Evolutionary conservation across 2,329 filamentous ascomycete genomes (phyloP).

Genomic region (Coniochaeta sp.): DNA sequence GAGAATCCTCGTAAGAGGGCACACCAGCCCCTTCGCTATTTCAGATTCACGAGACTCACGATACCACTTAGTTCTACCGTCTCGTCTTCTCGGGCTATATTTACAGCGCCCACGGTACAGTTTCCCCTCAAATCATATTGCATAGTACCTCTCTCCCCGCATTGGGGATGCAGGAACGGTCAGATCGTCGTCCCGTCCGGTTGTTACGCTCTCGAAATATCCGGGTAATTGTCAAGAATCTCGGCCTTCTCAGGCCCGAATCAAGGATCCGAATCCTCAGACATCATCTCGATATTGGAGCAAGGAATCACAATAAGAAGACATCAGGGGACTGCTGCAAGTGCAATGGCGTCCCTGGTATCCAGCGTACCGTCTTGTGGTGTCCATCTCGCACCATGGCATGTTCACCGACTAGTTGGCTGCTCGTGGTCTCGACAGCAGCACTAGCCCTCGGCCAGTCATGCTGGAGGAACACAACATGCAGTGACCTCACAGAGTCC

Average conservation of each 20-base stretch:
- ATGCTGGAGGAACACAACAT: conserved; percentile 51
- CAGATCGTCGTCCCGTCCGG: background rate
- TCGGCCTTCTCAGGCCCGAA: background rate
- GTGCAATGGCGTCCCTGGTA: background rate
- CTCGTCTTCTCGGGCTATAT: background rate
- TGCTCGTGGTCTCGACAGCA: background rate
- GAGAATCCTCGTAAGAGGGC: background rate
- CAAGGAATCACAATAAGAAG: background rate
- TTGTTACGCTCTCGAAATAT: background rate
- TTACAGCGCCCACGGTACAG: background rate
- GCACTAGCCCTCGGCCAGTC: conserved; percentile 9
- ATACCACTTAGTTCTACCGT: background rate
- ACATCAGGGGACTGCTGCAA: background rate
- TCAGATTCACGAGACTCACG: background rate
- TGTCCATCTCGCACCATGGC: background rate
- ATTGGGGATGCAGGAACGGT: background rate
- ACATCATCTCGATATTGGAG: no score
- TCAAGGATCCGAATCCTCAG: background rate
- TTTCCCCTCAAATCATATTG: conserved; percentile 1
- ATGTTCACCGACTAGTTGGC: background rate
- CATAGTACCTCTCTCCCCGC: background rate
- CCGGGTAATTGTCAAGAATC: background rate
- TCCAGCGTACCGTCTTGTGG: background rate
- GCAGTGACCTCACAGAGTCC: conserved; percentile 37
- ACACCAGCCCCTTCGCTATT: background rate